Base-by-base conservation (phyloP, 768 basidiomycete species). In the Calvatia gigantea region DNA sequence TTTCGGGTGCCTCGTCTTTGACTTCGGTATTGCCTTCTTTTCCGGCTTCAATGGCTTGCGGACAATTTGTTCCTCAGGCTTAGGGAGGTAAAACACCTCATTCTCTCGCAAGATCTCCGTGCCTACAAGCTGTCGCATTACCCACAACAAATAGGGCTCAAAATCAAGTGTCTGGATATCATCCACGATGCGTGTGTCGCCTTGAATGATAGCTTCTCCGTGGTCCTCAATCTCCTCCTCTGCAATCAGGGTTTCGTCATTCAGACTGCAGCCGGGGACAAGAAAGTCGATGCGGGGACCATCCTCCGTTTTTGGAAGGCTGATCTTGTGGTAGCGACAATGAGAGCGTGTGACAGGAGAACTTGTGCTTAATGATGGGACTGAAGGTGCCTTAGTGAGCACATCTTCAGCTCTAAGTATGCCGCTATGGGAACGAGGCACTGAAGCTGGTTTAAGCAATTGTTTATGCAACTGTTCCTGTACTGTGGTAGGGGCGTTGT, bases 291-390 rank as follows among this genome's bases (percentile, higher is more conserved):
- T 69, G 6, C 81, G 79, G 29, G 73, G 75, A 3, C 78, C 77
- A 28, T 73, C 72, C 51, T 83, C 81, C 52, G 79, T 77, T 35
- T 69, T 71, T 1, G 84, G 85, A 19, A 89, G 65, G 59, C 83
- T 84, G 62, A 89, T 84, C 57, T 78, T 82, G 63, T 84, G 85
- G 66, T 83, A 89, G 37, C 83, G 82, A 60, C 87, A 89, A 51
- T 87, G 77, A 3, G 87, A 87, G 4, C 87, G 80, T 14, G 85
- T 87, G 6, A 82, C 77, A 0, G 82, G 84, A 2, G 83, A 76
- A 51, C 69, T 75, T 11, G 68, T 61, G 33, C 50, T 63, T 2
- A 63, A 52, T 31, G 62, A 52, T 41, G 63, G 39, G 19, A 57
- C 58, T 8, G 64, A 67, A 21, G 62, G 54, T 11, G 58, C 64